These are phyloP conservation scores for Irpex sp. DNA, from an alignment of 1,284 basidiomycete species.

Conservation along the genomic window DNA sequence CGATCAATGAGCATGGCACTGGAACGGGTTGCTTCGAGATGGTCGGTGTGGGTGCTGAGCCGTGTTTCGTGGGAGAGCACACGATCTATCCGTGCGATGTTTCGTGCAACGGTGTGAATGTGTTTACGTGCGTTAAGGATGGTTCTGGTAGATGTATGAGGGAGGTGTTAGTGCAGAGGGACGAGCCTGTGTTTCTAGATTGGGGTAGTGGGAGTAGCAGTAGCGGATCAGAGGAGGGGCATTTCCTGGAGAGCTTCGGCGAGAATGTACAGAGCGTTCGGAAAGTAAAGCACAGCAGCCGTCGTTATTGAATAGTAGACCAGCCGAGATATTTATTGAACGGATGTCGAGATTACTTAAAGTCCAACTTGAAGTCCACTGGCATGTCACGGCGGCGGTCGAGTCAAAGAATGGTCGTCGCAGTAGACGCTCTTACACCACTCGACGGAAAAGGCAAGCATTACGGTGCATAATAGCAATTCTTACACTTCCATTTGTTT, in stretches of 20 bases:
- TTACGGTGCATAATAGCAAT: no score
- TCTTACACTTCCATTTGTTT: no score
- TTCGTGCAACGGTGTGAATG: not conserved
- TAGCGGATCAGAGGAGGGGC: not conserved
- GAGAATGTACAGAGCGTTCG: not conserved
- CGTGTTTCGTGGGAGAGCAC: not conserved
- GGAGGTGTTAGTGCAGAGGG: not conserved
- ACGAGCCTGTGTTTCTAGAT: not conserved
- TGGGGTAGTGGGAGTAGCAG: not conserved
- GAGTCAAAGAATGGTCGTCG: no score
- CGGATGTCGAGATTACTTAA: no score
- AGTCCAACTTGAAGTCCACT: no score
- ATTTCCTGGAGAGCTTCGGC: not conserved
- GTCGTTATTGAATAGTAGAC: not conserved
- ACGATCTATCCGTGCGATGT: not conserved
- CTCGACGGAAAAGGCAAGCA: no score
- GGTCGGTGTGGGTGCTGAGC: not conserved
- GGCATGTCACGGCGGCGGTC: no score
- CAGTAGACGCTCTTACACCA: no score
- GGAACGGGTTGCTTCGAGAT: not conserved
- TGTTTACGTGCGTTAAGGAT: not conserved
- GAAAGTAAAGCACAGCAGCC: not conserved
- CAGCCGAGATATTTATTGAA: no score
- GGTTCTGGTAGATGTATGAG: not conserved
- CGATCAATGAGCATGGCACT: not conserved